Percentiles rank a stretch among this genome's conserved stretches.
Evolutionary conservation across 2,329 filamentous ascomycete species (phyloP).

Genomic region (Aurifilum marmelostoma): DNA sequence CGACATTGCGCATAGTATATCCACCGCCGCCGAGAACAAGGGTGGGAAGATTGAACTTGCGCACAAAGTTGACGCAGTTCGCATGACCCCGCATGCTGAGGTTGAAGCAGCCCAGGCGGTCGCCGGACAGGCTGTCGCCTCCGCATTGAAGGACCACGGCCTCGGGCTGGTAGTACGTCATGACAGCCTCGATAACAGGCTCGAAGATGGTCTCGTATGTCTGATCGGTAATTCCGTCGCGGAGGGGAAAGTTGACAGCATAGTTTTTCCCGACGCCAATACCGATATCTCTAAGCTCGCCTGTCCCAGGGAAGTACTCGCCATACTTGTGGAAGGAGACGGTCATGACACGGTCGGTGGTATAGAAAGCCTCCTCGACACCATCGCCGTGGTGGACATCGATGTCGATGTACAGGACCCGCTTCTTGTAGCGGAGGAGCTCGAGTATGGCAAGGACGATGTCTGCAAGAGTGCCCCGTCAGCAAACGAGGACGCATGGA

Average conservation of each 20-base stretch:
- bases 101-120: conserved; percentile 95
- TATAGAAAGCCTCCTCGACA: conserved; percentile 84
- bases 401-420: conserved; percentile 96
- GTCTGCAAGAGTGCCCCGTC: conserved; percentile 64
- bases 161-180: conserved; percentile 85
- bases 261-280: conserved; percentile 89
- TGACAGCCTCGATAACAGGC: conserved; percentile 83
- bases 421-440: conserved; percentile 84
- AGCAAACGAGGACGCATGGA: conserved; percentile 32
- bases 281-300: conserved; percentile 82
- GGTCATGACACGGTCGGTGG: conserved; percentile 83
- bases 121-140: conserved; percentile 90
- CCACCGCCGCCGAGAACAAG: conserved; percentile 95
- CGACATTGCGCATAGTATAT: conserved; percentile 96
- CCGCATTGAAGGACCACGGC: conserved; percentile 96
- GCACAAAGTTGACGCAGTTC: conserved; percentile 90
- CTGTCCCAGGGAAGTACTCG: conserved; percentile 92
- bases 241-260: conserved; percentile 86
- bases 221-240: conserved; percentile 87
- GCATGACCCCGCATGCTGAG: conserved; percentile 96
- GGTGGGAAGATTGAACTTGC: conserved; percentile 80
- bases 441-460: conserved; percentile 96
- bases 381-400: conserved; percentile 87
- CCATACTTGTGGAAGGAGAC: conserved; percentile 96
- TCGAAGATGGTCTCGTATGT: conserved; percentile 92